Conservation (phyloP, 2,329 filamentous ascomycete genomes). For the Hypoxylon sp. region DNA sequence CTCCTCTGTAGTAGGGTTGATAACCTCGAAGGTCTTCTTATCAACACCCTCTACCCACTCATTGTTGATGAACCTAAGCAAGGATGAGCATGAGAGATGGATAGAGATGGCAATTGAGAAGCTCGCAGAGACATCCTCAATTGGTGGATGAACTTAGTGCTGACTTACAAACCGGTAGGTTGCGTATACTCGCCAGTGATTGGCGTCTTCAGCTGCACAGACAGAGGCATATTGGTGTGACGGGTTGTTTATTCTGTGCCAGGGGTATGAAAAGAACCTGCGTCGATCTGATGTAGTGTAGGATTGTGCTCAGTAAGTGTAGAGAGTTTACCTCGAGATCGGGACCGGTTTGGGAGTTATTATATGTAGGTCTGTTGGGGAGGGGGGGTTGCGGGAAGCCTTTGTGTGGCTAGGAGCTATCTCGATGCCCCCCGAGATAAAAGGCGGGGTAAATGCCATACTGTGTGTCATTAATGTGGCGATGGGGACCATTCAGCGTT, state of each 20-base stretch:
- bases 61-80: conserved; percentile 87
- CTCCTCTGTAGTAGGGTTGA: conserved; percentile 89
- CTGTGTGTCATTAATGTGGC: conserved; percentile 26
- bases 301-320: conserved; percentile 9
- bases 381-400: neutral
- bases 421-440: conserved; percentile 13
- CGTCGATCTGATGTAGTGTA: conserved; percentile 16
- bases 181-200: conserved; percentile 72
- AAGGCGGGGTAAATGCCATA: conserved; percentile 40
- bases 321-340: neutral
- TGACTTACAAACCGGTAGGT: conserved; percentile 73
- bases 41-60: conserved; percentile 88
- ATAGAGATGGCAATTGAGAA: conserved; percentile 22
- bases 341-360: conserved; percentile 2
- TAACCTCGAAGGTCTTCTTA: conserved; percentile 91
- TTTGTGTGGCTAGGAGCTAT: conserved; percentile 21
- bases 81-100: conserved; percentile 46
- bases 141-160: conserved; percentile 22
- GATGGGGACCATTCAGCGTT: conserved; percentile 13
- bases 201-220: conserved; percentile 77
- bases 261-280: conserved; percentile 13
- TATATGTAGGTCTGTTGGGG: conserved; percentile 20
- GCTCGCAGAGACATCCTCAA: conserved; percentile 7
- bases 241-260: conserved; percentile 20
- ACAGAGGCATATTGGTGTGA: conserved; percentile 61